phyloP scores from a whole-genome alignment of 2,329 filamentous ascomycete species.

The Pseudofabraea citricarpa region DNA sequence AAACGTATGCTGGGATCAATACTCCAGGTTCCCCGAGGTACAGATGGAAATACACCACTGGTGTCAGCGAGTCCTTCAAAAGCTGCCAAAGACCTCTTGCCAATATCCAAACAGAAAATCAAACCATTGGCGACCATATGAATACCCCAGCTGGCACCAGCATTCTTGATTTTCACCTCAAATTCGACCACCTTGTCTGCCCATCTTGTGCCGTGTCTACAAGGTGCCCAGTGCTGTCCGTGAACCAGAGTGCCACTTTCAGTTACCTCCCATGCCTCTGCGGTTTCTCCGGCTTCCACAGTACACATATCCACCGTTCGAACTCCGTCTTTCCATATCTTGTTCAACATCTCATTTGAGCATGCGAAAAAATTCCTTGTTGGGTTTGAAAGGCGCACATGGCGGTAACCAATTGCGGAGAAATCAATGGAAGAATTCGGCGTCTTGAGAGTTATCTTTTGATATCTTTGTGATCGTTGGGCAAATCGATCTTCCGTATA shows the following conservation, averaged over 20 bases:
- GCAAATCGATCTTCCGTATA: constrained; percentile 10
- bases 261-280: constrained; percentile 16
- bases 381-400: constrained; percentile 8
- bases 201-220: constrained; percentile 17
- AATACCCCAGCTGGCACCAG: constrained; percentile 17
- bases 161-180: constrained; percentile 13
- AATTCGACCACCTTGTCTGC: constrained; percentile 12
- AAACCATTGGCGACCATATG: constrained; percentile 21
- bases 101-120: constrained; percentile 14
- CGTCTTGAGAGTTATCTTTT: constrained; percentile 15
- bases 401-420: constrained; percentile 12
- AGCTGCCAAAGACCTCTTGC: constrained; percentile 9
- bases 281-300: constrained; percentile 15
- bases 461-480: constrained; percentile 18
- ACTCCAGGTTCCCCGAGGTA: constrained; percentile 10
- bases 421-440: constrained; percentile 14
- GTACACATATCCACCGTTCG: constrained; percentile 18
- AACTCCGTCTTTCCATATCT: constrained; percentile 17
- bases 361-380: constrained; percentile 13
- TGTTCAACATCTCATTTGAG: constrained; percentile 16
- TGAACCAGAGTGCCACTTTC: constrained; percentile 13
- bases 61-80: constrained; percentile 15
- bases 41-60: constrained; percentile 15
- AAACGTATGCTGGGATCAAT: constrained; percentile 4
- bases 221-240: constrained; percentile 20